Percentiles rank a stretch among this genome's conserved stretches.
These are phyloP conservation scores for Lasiosphaeria miniovina DNA, from an alignment of 495 filamentous ascomycete species.

Conservation along the genomic window DNA sequence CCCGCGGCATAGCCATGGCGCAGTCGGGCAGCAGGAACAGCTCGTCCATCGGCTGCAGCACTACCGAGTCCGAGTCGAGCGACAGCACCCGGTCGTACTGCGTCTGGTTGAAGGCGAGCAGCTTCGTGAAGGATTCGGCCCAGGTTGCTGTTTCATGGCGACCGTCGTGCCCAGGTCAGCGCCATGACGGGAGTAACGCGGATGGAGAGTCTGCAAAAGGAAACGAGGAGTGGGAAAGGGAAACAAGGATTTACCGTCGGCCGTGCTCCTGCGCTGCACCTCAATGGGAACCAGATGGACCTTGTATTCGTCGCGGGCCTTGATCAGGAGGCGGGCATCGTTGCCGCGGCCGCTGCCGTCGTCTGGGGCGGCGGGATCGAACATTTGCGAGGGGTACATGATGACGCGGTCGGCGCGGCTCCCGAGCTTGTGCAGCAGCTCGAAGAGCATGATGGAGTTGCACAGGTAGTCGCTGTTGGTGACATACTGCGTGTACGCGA, in stretches of 20 bases:
- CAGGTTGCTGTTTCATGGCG: constrained; percentile 43
- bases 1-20: constrained; percentile 62
- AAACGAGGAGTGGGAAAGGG: background rate
- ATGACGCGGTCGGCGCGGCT: constrained; percentile 64
- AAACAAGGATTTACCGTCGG: constrained; percentile 33
- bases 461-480: constrained; percentile 67
- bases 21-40: constrained; percentile 66
- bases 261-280: constrained; percentile 48
- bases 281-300: constrained; percentile 59
- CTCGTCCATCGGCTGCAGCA: constrained; percentile 67
- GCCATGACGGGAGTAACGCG: constrained; percentile 6
- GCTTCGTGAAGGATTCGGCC: constrained; percentile 65
- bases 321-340: constrained; percentile 54
- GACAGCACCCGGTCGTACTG: constrained; percentile 65
- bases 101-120: constrained; percentile 67
- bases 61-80: constrained; percentile 65
- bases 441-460: constrained; percentile 74
- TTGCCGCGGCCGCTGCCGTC: constrained; percentile 35
- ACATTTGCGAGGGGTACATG: constrained; percentile 60
- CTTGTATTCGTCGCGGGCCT: constrained; percentile 60
- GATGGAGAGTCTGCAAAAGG: background rate
- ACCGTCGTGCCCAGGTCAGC: constrained; percentile 4
- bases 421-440: constrained; percentile 55
- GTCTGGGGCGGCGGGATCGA: background rate
- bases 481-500: constrained; percentile 71